phyloP scores from a whole-genome alignment of 2,329 filamentous ascomycete species.

The Grosmannia serpens region DNA sequence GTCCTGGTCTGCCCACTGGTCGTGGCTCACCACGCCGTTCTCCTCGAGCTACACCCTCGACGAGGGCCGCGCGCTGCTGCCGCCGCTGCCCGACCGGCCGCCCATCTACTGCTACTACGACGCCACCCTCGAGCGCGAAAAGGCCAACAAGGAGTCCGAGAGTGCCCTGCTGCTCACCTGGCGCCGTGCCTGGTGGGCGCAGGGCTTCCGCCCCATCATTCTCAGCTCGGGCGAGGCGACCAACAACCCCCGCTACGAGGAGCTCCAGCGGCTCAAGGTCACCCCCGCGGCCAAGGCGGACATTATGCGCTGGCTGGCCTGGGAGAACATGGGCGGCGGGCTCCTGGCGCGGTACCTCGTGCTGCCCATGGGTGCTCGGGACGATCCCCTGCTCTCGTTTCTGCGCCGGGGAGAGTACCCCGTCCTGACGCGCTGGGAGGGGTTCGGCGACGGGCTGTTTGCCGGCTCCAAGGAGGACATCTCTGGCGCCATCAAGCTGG shows the following conservation, averaged over 20 bases:
- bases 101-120: constrained; percentile 91
- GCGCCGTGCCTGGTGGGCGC: constrained; percentile 90
- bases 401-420: constrained; percentile 68
- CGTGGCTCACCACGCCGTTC: constrained; percentile 76
- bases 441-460: constrained; percentile 60
- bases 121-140: constrained; percentile 47
- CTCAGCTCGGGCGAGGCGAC: constrained; percentile 69
- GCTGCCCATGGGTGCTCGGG: constrained; percentile 68
- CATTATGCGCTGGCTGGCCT: constrained; percentile 78
- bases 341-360: constrained; percentile 69
- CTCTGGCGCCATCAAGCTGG: constrained; percentile 47
- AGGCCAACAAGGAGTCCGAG: constrained; percentile 58
- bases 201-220: constrained; percentile 80
- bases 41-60: constrained; percentile 71
- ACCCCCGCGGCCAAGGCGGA: constrained; percentile 54
- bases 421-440: constrained; percentile 61
- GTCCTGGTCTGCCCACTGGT: constrained; percentile 81
- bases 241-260: constrained; percentile 67
- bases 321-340: constrained; percentile 82
- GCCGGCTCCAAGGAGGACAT: constrained; percentile 57
- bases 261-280: constrained; percentile 52
- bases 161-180: constrained; percentile 72
- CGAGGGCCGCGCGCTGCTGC: constrained; percentile 72
- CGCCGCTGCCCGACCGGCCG: constrained; percentile 57
- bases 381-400: constrained; percentile 60